Evolutionary conservation across 2,329 filamentous ascomycete species (phyloP), one percentile per base, ranked within the genome.

Genomic region (Dichotomopilus funicola): DNA sequence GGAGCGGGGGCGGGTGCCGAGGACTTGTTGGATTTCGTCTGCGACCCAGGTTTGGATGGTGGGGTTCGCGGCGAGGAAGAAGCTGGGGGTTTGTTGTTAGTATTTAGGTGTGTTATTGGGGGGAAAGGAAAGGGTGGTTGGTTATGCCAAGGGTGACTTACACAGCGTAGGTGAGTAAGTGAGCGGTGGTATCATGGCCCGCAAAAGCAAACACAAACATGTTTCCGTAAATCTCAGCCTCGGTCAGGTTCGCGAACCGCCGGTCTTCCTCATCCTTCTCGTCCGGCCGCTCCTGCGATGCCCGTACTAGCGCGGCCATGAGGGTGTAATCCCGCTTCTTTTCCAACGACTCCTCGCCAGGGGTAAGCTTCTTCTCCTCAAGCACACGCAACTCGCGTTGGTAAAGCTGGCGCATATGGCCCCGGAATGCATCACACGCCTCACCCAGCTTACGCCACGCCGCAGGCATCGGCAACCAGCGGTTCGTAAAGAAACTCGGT

Each of bases 121-220:
- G 1, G 13, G 9, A n/a, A 6, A n/a, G 41, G 41, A 43, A 27
- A n/a, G n/a, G n/a, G n/a, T 3, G 41, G 41, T 6, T n/a, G 41
- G 41, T 27, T 27, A 27, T 27, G 19, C 19, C 3, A 27, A 27
- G 3, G n/a, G 13, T 19, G 11, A 27, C 41, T 5, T 43, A 43
- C 1, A 76, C 62, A 0, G 70, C 65, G 51, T 72, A 78, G 0
- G 70, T 69, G 5, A 79, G 61, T 0, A 72, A 72, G 34, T 75
- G 72, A 0, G 77, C 74, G 0, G 76, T 77, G 0, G 77, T 79
- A 55, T 80, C 77, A 55, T 79, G 75, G 0, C 78, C 78, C 0
- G 78, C 77, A 49, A 79, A 68, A 48, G 75, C 78, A 58, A 78
- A 35, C 5, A 48, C 34, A 10, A 48, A 48, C 45, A 48, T 48